Base-by-base conservation (phyloP, 2,329 filamentous ascomycete species). In the Ceratocystis huliohia region DNA sequence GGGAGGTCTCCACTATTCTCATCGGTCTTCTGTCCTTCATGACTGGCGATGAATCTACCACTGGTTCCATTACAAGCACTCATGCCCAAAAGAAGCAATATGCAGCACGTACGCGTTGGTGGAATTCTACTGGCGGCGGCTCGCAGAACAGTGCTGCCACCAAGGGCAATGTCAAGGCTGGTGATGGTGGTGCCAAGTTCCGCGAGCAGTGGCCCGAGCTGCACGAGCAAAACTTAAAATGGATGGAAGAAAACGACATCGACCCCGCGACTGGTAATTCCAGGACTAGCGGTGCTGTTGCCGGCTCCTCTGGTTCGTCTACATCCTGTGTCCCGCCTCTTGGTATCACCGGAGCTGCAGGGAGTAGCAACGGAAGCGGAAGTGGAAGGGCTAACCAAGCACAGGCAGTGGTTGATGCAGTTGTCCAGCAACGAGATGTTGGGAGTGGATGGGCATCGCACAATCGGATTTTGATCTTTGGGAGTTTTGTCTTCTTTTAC, bases 11-110 rank as follows among this genome's bases (percentile, higher is more conserved):
- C 65, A 99, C 94, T 0, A 99, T 99, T 70, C 80, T 99, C 17
- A 95, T 96, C 66, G 94, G 94, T 8, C 83, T 99, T 33, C 80
- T 97, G 69, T 95, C 89, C 48, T 99, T 99, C 77, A 99, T 99
- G 94, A 97, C 93, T 1, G 91, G 89, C 70, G 93, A 99, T 74
- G 94, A 99, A 78, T 96, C 97, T 88, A 99, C 94, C 0, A 97
- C 94, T 0, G 94, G 94, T 1, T 92, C 88, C 37, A 84, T 99
- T 37, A 87, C 87, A 5, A 89, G 87, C 20, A 88, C 84, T 0
- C 84, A 89, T 63, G 79, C 83, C 2, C 92, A 97, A 79, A 84
- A 93, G 69, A 88, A 85, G 74, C 83, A 87, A 72, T 84, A 91
- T 63, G 91, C 94, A 0, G 81, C 82, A 28, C 83, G 89, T 69